Evolutionary conservation across 1,284 basidiomycete species (phyloP).

Genomic region (Moesziomyces parantarcticus): DNA sequence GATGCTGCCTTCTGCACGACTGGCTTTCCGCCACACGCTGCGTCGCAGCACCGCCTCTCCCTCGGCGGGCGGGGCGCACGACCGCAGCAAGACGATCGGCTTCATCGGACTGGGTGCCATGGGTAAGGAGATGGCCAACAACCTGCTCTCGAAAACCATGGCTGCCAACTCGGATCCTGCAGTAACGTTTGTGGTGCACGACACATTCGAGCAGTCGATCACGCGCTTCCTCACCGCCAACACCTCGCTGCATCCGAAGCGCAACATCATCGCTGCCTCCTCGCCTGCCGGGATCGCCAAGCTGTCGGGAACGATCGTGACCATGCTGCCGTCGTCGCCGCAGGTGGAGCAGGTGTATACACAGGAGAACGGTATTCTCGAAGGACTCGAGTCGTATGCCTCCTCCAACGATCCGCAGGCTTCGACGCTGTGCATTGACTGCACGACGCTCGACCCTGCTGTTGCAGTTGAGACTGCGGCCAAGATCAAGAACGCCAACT

Average conservation of each 20-base stretch:
- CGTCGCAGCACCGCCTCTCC: conserved; percentile 10
- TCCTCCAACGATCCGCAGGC: conserved; percentile 15
- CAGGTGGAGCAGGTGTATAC: conserved; percentile 81
- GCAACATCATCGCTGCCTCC: conserved; percentile 62
- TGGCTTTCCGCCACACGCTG: conserved; percentile 22
- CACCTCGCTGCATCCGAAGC: conserved; percentile 52
- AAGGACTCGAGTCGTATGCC: conserved; percentile 37
- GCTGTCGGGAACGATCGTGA: conserved; percentile 77
- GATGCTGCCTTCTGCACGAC: conserved; percentile 34
- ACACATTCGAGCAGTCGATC: conserved; percentile 54
- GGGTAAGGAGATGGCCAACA: conserved; percentile 62
- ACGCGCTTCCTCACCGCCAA: conserved; percentile 59
- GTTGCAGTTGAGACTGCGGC: conserved; percentile 77
- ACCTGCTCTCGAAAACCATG: conserved; percentile 56
- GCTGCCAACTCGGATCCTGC: conserved; percentile 39
- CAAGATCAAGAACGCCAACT: conserved; percentile 72
- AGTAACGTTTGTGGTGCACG: conserved; percentile 55
- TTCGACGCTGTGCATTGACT: conserved; percentile 81
- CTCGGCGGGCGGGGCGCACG: conserved; percentile 20
- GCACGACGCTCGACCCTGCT: conserved; percentile 83
- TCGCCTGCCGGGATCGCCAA: conserved; percentile 69
- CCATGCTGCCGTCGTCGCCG: conserved; percentile 87
- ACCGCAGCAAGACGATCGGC: conserved; percentile 59
- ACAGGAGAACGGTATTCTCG: conserved; percentile 70
- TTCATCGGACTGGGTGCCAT: conserved; percentile 65